Evolutionary conservation across 2,329 filamentous ascomycete species (phyloP), one percentile per base, ranked within the genome.

Genomic region (Sclerotinia trifoliorum): DNA sequence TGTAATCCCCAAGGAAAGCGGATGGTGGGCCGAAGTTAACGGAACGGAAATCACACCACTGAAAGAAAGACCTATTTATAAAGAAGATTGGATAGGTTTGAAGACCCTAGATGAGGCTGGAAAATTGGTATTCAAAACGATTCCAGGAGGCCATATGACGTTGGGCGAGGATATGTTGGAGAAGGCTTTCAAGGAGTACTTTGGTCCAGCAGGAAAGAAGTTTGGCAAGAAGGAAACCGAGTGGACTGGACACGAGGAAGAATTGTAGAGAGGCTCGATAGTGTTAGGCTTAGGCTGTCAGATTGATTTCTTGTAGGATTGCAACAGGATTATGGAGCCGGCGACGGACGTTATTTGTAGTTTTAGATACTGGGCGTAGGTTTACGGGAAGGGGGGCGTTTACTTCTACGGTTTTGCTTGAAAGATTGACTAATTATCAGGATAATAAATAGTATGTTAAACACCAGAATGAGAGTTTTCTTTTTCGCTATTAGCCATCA

Each of bases 21-120:
- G 90, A 6, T 97, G 93, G 91, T 99, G 98, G 78, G 87, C 88
- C 51, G 93, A 98, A 78, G 90, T 95, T 60, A 93, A 95, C 78
- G 83, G 82, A 46, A 91, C 88, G 4, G 84, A 88, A 70, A 82
- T 88, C 29, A 91, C 87, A 57, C 84, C 84, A 21, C 80, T 99
- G 77, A 84, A 86, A 72, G 85, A 93, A 65, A 84, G 92, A 68
- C 78, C 80, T 39, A 82, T 98, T 2, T 99, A 97, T 79, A 86
- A 85, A 73, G 90, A 98, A 80, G 94, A 99, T 81, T 99, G 95
- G 95, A 81, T 99, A 39, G 95, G 95, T 0, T 81, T 99, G 78
- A 91, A 86, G 78, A 80, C 81, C 74, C 81, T 99, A 75, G 94
- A 97, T 80, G 81, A 89, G 78, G 90, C 90, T 81, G 92, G 90